Conservation (phyloP, 2,329 filamentous ascomycete genomes). For the Colletotrichum liriopes region DNA sequence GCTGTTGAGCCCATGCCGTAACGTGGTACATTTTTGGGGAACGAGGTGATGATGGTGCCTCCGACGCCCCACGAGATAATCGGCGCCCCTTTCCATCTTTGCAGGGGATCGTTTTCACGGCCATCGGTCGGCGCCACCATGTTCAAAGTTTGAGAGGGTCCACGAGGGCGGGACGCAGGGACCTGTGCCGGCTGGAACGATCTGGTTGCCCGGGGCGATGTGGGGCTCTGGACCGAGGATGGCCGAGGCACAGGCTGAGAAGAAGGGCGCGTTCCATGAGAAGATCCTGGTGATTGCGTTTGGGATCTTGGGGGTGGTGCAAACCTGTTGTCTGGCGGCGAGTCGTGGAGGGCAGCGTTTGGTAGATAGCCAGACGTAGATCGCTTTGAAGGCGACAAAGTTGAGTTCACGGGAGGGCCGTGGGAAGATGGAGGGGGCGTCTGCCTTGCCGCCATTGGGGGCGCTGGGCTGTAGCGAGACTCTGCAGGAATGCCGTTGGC, state of each 20-base stretch:
- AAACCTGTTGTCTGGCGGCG: conserved; percentile 58
- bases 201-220: conserved; percentile 53
- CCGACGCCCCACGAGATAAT: conserved; percentile 92
- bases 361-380: conserved; percentile 67
- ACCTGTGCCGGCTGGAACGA: conserved; percentile 47
- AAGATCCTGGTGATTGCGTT: conserved; percentile 73
- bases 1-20: conserved; percentile 82
- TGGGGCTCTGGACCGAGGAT: conserved; percentile 66
- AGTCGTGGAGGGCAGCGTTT: conserved; percentile 46
- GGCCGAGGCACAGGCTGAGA: conserved; percentile 67
- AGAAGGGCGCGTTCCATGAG: conserved; percentile 57
- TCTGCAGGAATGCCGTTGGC: conserved; percentile 48
- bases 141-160: conserved; percentile 69
- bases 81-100: conserved; percentile 92
- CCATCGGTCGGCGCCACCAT: conserved; percentile 76
- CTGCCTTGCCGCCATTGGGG: conserved; percentile 55
- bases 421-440: conserved; percentile 65
- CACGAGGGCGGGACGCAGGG: conserved; percentile 61
- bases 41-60: conserved; percentile 85
- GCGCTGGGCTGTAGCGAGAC: conserved; percentile 57
- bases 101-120: conserved; percentile 80
- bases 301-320: conserved; percentile 72
- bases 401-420: conserved; percentile 56
- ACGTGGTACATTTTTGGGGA: conserved; percentile 89
- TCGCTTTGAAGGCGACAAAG: conserved; percentile 71